Evolutionary conservation across 2,329 filamentous ascomycete genomes (phyloP).

Genomic region (Beauveria sp.): DNA sequence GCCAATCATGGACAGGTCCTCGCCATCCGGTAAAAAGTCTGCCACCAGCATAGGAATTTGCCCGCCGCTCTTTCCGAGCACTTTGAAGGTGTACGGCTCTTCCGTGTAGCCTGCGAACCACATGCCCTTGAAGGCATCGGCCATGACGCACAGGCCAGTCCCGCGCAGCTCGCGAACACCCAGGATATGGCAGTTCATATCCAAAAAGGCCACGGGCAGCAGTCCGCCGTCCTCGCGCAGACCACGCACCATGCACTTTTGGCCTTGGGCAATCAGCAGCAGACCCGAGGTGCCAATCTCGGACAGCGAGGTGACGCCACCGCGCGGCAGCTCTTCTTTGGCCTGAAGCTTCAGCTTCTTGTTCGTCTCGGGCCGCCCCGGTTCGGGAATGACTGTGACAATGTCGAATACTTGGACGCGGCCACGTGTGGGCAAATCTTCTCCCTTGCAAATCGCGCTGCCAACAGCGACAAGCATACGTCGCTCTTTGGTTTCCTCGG

Average conservation of each 20-base stretch:
- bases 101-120: constrained; percentile 97
- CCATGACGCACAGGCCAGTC: constrained; percentile 79
- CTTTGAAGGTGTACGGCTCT: constrained; percentile 90
- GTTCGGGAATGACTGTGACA: constrained; percentile 84
- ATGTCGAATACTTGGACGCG: constrained; percentile 87
- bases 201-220: constrained; percentile 91
- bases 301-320: constrained; percentile 79
- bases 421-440: constrained; percentile 81
- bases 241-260: constrained; percentile 94
- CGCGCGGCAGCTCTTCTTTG: constrained; percentile 84
- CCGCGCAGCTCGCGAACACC: constrained; percentile 75
- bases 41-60: constrained; percentile 71
- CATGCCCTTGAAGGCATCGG: constrained; percentile 84
- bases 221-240: constrained; percentile 92
- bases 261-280: constrained; percentile 83
- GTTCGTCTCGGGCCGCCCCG: constrained; percentile 76
- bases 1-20: constrained; percentile 73
- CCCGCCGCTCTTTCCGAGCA: constrained; percentile 81
- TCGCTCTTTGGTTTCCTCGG: constrained; percentile 82
- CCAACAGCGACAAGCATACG: constrained; percentile 77
- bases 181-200: constrained; percentile 90
- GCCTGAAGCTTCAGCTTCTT: constrained; percentile 78
- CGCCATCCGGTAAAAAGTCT: constrained; percentile 82
- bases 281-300: constrained; percentile 82
- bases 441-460: constrained; percentile 77